Conservation (phyloP, 495 filamentous ascomycete genomes). For the Hamigera avellanea region DNA sequence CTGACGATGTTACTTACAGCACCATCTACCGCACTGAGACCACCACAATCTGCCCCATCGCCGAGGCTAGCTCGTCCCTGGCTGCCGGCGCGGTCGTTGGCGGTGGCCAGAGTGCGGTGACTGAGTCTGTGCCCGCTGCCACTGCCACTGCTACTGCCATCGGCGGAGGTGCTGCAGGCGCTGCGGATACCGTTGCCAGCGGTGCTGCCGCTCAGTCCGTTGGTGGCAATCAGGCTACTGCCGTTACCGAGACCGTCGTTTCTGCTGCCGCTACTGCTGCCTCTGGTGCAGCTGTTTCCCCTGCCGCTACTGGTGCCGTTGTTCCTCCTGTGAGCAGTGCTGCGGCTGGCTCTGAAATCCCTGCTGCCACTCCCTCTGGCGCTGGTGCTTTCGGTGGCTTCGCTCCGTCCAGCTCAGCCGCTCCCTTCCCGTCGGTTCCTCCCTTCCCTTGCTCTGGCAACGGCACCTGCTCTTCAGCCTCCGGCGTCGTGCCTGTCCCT, state of each 20-base stretch:
- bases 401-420: background rate
- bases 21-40: constrained; percentile 7
- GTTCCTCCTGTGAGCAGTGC: background rate
- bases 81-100: background rate
- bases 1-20: background rate
- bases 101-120: background rate
- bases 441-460: constrained; percentile 1
- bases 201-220: background rate
- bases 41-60: constrained; percentile 7
- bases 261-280: constrained; percentile 1
- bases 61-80: background rate
- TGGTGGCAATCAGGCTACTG: background rate
- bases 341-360: background rate
- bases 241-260: background rate
- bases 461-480: constrained; percentile 4
- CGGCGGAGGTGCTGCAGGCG: constrained; percentile 1
- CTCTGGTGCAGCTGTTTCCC: too few species aligned
- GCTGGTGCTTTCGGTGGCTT: background rate
- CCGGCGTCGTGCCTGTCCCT: constrained; percentile 1
- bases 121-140: constrained; percentile 1
- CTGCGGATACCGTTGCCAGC: too few species aligned
- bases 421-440: background rate
- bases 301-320: constrained; percentile 1
- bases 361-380: constrained; percentile 5
- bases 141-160: background rate